A percentile compares a stretch with the other conserved stretches of the same genome.
Conservation (phyloP, 345 rosid genomes). For the Populus euphratica region DNA sequence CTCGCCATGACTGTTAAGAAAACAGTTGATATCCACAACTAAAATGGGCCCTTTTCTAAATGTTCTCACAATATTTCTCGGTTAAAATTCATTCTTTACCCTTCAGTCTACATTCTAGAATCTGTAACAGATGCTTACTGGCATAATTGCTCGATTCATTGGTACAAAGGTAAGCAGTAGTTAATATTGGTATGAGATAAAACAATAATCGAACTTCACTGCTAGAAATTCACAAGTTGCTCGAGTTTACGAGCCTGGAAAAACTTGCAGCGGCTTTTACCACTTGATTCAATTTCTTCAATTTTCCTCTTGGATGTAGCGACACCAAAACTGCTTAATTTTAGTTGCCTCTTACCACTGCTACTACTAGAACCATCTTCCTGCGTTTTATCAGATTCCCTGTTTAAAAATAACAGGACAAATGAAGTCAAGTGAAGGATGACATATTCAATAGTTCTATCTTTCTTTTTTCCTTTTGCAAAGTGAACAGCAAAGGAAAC, state of each 20-base stretch:
- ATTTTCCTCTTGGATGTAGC: slow-evolving; percentile 55
- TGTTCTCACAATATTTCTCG: neutral
- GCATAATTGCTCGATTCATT: neutral
- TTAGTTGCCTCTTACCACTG: slow-evolving; percentile 57
- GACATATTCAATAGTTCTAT: neutral
- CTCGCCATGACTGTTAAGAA: neutral
- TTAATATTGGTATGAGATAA: neutral
- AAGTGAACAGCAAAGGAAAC: neutral
- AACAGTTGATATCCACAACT: no score
- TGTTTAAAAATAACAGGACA: slow-evolving; percentile 5
- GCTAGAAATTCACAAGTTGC: slow-evolving; percentile 64
- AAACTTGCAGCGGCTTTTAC: slow-evolving; percentile 85
- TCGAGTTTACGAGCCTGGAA: slow-evolving; percentile 73
- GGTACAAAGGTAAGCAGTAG: neutral
- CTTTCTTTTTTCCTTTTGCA: neutral
- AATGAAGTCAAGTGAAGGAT: neutral
- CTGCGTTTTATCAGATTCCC: slow-evolving; percentile 70
- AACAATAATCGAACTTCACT: neutral
- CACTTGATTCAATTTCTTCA: slow-evolving; percentile 77
- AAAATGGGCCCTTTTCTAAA: neutral
- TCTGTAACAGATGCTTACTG: neutral
- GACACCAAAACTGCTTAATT: slow-evolving; percentile 68
- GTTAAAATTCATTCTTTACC: neutral
- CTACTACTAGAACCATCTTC: slow-evolving; percentile 46
- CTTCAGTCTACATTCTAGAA: neutral